Evolutionary conservation across 2,329 filamentous ascomycete genomes (phyloP).

Genomic region (Xylaria sp.): DNA sequence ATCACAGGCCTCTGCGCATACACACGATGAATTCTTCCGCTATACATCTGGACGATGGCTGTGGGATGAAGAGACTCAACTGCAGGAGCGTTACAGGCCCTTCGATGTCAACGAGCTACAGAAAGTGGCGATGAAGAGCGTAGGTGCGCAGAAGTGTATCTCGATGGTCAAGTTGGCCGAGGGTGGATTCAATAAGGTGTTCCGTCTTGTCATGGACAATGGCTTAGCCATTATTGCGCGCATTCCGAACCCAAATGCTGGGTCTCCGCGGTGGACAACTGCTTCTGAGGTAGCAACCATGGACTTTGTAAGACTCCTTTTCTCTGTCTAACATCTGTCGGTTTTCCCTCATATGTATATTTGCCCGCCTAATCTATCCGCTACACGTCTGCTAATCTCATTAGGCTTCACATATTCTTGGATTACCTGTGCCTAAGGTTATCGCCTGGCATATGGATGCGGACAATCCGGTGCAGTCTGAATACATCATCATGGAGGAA

Average conservation of each 20-base stretch:
- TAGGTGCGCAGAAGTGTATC: background rate
- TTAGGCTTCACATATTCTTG: slow-evolving; percentile 19
- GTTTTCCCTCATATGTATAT: background rate
- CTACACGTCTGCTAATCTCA: background rate
- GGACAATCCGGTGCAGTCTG: slow-evolving; percentile 22
- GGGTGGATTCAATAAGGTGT: background rate
- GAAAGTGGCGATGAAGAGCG: background rate
- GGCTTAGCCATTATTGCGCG: background rate
- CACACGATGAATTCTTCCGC: no score
- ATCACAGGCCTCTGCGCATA: no score
- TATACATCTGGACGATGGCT: background rate
- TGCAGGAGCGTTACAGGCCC: background rate
- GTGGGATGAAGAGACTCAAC: background rate
- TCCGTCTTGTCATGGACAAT: background rate
- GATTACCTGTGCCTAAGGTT: slow-evolving; percentile 21
- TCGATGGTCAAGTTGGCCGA: background rate
- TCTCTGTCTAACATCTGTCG: no score
- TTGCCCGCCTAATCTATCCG: background rate
- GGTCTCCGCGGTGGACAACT: slow-evolving; percentile 14
- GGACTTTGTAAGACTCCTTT: slow-evolving; percentile 25
- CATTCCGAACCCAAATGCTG: background rate
- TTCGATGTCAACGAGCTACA: background rate
- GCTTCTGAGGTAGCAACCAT: slow-evolving; percentile 26
- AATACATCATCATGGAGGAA: slow-evolving; percentile 26
- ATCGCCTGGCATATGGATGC: slow-evolving; percentile 20